Percentiles rank a stretch among this genome's conserved stretches.
These are phyloP conservation scores for Ophiobolus disseminans DNA, from an alignment of 2,329 filamentous ascomycete genomes.

Conservation along the genomic window DNA sequence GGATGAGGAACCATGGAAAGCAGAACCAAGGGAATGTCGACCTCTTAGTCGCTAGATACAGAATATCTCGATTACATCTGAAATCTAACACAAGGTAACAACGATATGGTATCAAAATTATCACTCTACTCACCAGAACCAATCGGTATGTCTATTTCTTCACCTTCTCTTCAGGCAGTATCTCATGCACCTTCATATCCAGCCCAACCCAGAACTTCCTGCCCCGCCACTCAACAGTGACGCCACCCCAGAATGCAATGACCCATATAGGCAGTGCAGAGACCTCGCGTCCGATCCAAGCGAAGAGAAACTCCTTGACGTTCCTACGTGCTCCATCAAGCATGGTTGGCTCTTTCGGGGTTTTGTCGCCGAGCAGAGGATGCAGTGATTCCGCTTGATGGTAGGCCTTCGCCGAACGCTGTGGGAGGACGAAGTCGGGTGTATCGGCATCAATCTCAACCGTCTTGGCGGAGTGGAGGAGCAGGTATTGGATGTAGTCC, in stretches of 20 bases:
- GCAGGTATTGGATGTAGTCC: constrained; percentile 76
- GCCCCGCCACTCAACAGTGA: constrained; percentile 86
- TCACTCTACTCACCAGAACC: too few species aligned
- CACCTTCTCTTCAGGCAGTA: constrained; percentile 39
- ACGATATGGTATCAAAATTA: too few species aligned
- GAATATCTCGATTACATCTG: too few species aligned
- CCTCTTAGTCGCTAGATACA: too few species aligned
- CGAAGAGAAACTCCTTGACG: constrained; percentile 74
- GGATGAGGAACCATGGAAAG: too few species aligned
- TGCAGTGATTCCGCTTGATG: constrained; percentile 28
- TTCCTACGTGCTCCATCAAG: constrained; percentile 56
- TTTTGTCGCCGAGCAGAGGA: constrained; percentile 29
- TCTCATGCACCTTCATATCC: constrained; percentile 80
- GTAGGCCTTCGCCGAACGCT: constrained; percentile 47
- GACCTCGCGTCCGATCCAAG: constrained; percentile 84
- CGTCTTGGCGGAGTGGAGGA: constrained; percentile 75
- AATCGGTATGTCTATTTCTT: too few species aligned
- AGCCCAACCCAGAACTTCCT: constrained; percentile 80
- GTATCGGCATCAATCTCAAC: constrained; percentile 76
- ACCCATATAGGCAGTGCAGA: constrained; percentile 89
- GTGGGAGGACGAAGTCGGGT: constrained; percentile 71
- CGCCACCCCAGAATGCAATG: constrained; percentile 87
- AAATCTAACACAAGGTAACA: too few species aligned
- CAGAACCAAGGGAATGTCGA: too few species aligned
- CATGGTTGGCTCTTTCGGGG: constrained; percentile 16